Evolutionary conservation across 2,329 filamentous ascomycete genomes (phyloP), one percentile per base, ranked within the genome.

Genomic region (Metarhizium anisopliae): DNA sequence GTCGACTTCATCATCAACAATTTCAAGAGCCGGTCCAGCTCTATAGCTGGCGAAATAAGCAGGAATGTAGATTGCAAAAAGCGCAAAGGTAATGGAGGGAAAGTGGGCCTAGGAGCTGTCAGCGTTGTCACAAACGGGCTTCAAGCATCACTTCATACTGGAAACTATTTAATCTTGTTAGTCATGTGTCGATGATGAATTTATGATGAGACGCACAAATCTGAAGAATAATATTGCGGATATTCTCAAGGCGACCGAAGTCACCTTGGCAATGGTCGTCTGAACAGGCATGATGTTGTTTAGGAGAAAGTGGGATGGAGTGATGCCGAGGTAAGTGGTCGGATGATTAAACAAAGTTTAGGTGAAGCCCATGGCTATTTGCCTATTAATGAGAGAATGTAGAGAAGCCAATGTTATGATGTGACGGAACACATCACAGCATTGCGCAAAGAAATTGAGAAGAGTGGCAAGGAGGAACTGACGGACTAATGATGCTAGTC

Each of bases 11-110:
- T 86, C 82, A 57, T 82, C 80, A 29, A 86, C 70, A 5, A 87
- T 65, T 51, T 81, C 74, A 63, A 84, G 80, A 57, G 79, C 74
- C 6, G 82, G 75, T 56, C 82, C 80, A 16, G 76, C 75, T 30
- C 80, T 69, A 65, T 81, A 84, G 61, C 78, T 82, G 13, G 75
- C 72, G 52, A 87, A 67, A 68, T 87, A 89, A 0, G 84, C 76
- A 0, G 85, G 78, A 0, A 85, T 66, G 62, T 89, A 90, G 56
- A 90, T 69, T 29, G 81, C 83, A 58, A 87, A 84, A 2, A 87
- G 72, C 0, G 85, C 77, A 56, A 83, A 83, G 3, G 84, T 73
- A 42, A 81, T 62, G 35, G 84, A 84, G 58, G 77, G 67, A 58
- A 74, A 69, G 60, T 69, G 69, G 55, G 70, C 70, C 70, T 72